Evolutionary conservation across 495 filamentous ascomycete species (phyloP), one percentile per base, ranked within the genome.

Genomic region (Penicillium ochrochloron): DNA sequence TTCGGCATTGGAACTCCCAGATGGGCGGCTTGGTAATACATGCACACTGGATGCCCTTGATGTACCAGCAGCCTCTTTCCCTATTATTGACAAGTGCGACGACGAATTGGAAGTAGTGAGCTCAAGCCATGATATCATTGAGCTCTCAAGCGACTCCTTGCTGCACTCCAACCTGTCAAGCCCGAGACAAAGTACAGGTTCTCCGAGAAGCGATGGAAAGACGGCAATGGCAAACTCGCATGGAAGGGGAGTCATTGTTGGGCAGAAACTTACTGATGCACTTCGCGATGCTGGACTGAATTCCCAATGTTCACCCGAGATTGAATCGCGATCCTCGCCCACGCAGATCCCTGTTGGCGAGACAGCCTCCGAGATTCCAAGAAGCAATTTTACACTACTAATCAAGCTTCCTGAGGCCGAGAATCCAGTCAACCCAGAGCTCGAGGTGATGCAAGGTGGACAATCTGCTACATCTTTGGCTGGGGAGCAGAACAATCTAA

Each of bases 181-280:
- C 21, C 42, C 34, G 1, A 31, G 35, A 33, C 2, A 35, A 29
- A 41, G 33, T 12, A 35, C 44, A 15, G 46, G 55, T 29, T 19
- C 29, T 6, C 48, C 39, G 21, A 59, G 19, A 41, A 33, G 7
- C 5, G 5, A 62, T 6, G n/a, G 10, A 17, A n/a, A 50, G 14
- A 25, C 2, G 9, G 27, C 17, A 0, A 19, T 23, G 25, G 19
- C 41, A 37, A 23, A 25, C 5, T 21, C 9, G 5, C 51, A 61
- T 34, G 75, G 76, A 21, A 73, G 73, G 59, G 76, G 75, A 4
- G 57, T 70, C 51, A 37, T 46, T 23, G 66, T 77, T 29, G 76
- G 71, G 8, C 52, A 64, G 42, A 77, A 75, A 42, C 63, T 79
- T 7, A 50, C 64, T 21, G 70, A 68, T 55, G 75, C 75, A 5